phyloP scores from a whole-genome alignment of 805 yeast genomes.

The Sugiyamaella smithiae region DNA sequence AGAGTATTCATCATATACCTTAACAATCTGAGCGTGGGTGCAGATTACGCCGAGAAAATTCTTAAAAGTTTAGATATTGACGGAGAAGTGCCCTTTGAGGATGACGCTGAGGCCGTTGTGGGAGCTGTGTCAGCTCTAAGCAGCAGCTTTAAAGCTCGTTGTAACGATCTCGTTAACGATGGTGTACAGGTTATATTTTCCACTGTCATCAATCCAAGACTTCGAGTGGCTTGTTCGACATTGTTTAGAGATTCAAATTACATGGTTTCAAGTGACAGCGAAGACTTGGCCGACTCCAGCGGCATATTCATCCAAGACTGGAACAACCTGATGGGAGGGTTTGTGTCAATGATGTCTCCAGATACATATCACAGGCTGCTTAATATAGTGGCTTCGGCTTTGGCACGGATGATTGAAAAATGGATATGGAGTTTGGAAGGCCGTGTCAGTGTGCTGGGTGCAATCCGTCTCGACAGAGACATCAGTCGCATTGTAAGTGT shows the following conservation, averaged over 20 bases:
- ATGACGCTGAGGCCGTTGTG: constrained; percentile 23
- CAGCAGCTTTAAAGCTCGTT: constrained; percentile 32
- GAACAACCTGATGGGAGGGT: constrained; percentile 64
- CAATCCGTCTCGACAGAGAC: constrained; percentile 79
- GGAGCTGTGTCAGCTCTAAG: constrained; percentile 26
- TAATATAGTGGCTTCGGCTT: constrained; percentile 48
- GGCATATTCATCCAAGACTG: constrained; percentile 58
- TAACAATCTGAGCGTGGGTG: constrained; percentile 68
- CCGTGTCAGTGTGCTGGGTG: constrained; percentile 77
- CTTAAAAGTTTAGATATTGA: constrained; percentile 41
- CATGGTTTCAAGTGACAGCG: constrained; percentile 29
- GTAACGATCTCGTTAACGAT: constrained; percentile 43
- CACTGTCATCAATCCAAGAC: constrained; percentile 37
- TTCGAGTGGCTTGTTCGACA: constrained; percentile 37
- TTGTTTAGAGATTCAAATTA: constrained; percentile 42
- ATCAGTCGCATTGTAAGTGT: constrained; percentile 69
- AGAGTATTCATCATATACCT: constrained; percentile 61
- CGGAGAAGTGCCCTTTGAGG: constrained; percentile 27
- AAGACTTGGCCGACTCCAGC: constrained; percentile 22
- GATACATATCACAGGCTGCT: constrained; percentile 50
- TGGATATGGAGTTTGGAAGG: constrained; percentile 64
- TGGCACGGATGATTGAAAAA: constrained; percentile 60
- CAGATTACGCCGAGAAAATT: constrained; percentile 54
- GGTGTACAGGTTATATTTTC: constrained; percentile 43
- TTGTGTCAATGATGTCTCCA: constrained; percentile 53